Evolutionary conservation across 2,329 filamentous ascomycete genomes (phyloP), one percentile per base, ranked within the genome.

Genomic region (Calonectria honghensis): DNA sequence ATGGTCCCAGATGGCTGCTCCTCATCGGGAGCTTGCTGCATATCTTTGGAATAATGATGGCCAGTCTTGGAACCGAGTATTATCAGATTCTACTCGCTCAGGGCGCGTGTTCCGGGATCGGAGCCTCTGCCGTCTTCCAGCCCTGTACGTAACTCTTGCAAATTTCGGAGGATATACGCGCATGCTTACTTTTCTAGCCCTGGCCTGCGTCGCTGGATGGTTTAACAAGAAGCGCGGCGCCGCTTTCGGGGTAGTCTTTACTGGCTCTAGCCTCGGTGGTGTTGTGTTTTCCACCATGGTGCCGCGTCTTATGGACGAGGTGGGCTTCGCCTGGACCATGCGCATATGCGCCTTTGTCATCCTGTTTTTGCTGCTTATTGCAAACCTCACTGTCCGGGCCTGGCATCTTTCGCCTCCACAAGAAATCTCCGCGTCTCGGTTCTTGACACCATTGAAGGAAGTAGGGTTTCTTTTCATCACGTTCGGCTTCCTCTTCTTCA

Each of bases 21-120:
- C 57, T 91, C 0, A 78, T 83, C n/a, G 91, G 91, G 6, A 89
- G 87, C 0, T 85, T 92, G 57, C 80, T 92, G n/a, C 90, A 92
- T 68, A 88, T 93, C 11, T 89, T 93, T 68, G 89, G 90, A 3
- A 80, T 93, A 2, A 93, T 94, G 90, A 92, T 93, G 91, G 87
- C 90, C 0, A 89, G 87, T 6, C 81, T 93, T 14, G 79, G 80
- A 2, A 83, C 73, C 0, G 67, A 86, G 24, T 87, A 87, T 74
- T 87, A 84, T 54, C 86, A 87, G 51, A 83, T 87, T n/a, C 77
- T 87, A 6, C 76, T 88, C 0, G 80, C 85, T 0, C 86, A 88
- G 67, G 84, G 84, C 0, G 77, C 87, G 0, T 85, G 82, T 66
- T 84, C 82, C 11, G 83, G 83, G 10, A 77, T 85, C 48, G 81